A percentile compares a stretch with the other conserved stretches of the same genome.
These are phyloP conservation scores for Neurospora sp. DNA, from an alignment of 495 filamentous ascomycete species.

Conservation along the genomic window DNA sequence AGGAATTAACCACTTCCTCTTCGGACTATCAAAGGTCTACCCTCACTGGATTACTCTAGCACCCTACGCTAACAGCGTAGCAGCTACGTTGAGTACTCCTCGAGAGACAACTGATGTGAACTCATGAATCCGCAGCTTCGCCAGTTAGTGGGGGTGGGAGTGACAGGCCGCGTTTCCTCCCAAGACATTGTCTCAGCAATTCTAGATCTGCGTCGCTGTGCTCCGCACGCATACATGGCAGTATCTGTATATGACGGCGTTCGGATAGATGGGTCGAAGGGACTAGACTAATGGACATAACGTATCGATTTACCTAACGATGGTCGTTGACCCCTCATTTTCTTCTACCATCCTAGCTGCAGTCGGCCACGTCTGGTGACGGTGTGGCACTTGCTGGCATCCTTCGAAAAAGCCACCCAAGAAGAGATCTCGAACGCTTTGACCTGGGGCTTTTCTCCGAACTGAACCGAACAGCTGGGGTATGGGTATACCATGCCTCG, in stretches of 20 bases:
- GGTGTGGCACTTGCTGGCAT: background rate
- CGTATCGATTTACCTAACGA: background rate
- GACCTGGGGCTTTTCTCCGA: background rate
- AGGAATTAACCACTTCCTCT: background rate
- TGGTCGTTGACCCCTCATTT: background rate
- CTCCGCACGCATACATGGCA: background rate
- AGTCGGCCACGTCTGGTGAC: background rate
- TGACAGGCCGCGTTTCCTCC: background rate
- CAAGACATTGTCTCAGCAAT: background rate
- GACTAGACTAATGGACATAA: background rate
- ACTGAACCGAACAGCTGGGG: background rate
- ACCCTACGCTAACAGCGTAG: background rate
- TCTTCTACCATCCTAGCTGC: background rate
- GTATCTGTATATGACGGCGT: background rate
- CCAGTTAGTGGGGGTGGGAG: background rate
- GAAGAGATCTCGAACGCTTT: background rate
- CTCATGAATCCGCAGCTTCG: background rate
- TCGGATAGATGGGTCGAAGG: background rate
- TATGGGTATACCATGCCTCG: background rate
- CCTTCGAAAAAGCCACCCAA: background rate
- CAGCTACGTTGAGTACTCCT: background rate
- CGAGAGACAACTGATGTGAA: background rate
- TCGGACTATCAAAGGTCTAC: background rate
- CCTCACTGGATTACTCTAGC: background rate
- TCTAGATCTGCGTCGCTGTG: background rate